These are phyloP conservation scores for Blastobotrys petasosporus DNA, from an alignment of 1,139 yeast species.

Conservation along the genomic window DNA sequence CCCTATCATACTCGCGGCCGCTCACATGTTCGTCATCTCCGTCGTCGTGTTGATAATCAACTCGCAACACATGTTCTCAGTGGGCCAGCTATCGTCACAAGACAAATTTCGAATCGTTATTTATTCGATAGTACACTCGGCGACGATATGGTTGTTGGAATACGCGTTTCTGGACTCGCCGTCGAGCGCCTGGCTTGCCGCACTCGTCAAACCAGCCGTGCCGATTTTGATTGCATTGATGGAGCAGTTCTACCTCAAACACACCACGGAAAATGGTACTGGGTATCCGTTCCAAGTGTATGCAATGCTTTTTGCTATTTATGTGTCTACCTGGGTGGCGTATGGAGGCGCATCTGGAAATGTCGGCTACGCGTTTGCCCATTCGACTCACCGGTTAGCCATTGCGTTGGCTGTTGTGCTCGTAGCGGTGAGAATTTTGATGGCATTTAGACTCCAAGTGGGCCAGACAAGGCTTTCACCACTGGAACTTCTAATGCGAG, in stretches of 20 bases:
- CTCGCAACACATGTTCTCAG: not conserved
- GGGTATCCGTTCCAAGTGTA: not conserved
- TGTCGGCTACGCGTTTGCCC: too few species aligned
- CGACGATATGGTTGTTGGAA: constrained; percentile 1
- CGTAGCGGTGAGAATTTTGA: constrained; percentile 13
- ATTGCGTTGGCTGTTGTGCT: not conserved
- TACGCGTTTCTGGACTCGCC: constrained; percentile 2
- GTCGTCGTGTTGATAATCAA: not conserved
- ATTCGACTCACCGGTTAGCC: too few species aligned
- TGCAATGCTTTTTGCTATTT: constrained; percentile 23
- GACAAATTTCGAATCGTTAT: not conserved
- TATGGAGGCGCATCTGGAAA: too few species aligned
- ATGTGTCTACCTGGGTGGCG: constrained; percentile 23
- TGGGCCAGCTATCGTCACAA: not conserved
- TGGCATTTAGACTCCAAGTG: constrained; percentile 23
- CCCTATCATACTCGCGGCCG: constrained; percentile 1
- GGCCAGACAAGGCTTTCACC: constrained; percentile 14
- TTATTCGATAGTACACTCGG: constrained; percentile 1
- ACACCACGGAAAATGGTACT: not conserved
- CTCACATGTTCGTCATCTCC: not conserved
- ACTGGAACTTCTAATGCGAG: constrained; percentile 25
- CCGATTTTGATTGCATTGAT: constrained; percentile 24
- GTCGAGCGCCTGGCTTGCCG: constrained; percentile 21
- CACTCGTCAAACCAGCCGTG: constrained; percentile 23
- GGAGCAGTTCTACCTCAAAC: constrained; percentile 21